A percentile compares a stretch with the other conserved stretches of the same genome.
Conservation (phyloP, 139 green algal genomes). For the Astrephomene gubernaculifera region DNA sequence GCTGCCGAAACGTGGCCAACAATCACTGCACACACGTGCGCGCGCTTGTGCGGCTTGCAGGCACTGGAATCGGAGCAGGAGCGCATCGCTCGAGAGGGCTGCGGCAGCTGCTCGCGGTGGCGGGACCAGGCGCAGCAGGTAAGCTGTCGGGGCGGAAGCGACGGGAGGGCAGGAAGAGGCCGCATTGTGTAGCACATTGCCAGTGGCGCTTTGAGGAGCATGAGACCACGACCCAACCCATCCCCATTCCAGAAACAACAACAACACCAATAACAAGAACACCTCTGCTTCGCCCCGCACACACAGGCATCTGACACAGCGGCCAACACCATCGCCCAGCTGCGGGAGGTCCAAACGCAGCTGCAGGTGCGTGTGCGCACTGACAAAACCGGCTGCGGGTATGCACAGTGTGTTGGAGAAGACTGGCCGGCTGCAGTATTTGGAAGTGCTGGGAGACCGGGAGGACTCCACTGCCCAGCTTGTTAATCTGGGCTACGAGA, state of each 20-base stretch:
- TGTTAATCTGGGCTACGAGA: too few relatives aligned
- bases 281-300: neutral
- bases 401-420: too few relatives aligned
- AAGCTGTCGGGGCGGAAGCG: neutral
- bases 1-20: too few relatives aligned
- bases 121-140: conserved; percentile 12
- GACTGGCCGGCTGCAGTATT: too few relatives aligned
- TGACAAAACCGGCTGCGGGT: too few relatives aligned
- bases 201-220: neutral
- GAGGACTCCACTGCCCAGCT: too few relatives aligned
- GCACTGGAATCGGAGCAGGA: conserved; percentile 13
- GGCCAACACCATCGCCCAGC: conserved; percentile 16
- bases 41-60: neutral
- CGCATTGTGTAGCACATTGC: neutral
- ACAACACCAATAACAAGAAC: neutral
- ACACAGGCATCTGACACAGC: neutral
- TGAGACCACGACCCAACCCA: neutral
- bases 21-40: too few relatives aligned
- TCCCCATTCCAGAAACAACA: neutral
- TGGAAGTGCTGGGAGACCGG: too few relatives aligned
- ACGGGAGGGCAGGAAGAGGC: neutral
- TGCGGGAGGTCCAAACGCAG: conserved; percentile 22
- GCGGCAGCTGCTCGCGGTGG: neutral
- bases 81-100: neutral
- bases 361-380: conserved; percentile 31